Evolutionary conservation across 75 land plant genomes (phyloP).

Genomic region (Selaginella tamariscina): DNA sequence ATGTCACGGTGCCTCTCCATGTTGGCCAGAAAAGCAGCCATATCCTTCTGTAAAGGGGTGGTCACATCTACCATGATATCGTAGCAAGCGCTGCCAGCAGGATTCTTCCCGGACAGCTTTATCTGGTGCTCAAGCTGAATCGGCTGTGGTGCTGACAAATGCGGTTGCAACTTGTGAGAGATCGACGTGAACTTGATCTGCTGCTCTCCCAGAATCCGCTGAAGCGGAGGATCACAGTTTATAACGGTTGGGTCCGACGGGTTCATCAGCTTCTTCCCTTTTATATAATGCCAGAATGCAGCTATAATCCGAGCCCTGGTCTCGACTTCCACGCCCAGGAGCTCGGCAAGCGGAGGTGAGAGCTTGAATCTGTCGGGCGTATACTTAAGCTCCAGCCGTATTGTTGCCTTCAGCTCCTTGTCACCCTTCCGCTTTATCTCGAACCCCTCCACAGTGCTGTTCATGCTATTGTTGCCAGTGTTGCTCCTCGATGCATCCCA

Average conservation of each 20-base stretch:
- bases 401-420: slow-evolving; percentile 59
- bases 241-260: slow-evolving; percentile 74
- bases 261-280: slow-evolving; percentile 73
- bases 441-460: slow-evolving; percentile 57
- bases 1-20: slow-evolving; percentile 85
- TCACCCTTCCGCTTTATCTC: slow-evolving; percentile 91
- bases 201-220: slow-evolving; percentile 69
- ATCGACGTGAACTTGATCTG: slow-evolving; percentile 62
- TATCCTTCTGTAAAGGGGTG: slow-evolving; percentile 85
- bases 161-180: slow-evolving; percentile 65
- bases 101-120: slow-evolving; percentile 67
- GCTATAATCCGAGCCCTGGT: slow-evolving; percentile 79
- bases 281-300: slow-evolving; percentile 95
- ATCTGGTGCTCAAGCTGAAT: slow-evolving; percentile 75
- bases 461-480: slow-evolving; percentile 17
- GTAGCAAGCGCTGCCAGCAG: slow-evolving; percentile 72
- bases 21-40: slow-evolving; percentile 61
- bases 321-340: slow-evolving; percentile 90
- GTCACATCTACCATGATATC: slow-evolving; percentile 92
- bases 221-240: slow-evolving; percentile 69
- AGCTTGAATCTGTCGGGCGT: slow-evolving; percentile 85
- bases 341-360: slow-evolving; percentile 60
- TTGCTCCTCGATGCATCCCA: slow-evolving; percentile 82
- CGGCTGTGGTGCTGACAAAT: slow-evolving; percentile 77
- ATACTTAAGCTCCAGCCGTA: slow-evolving; percentile 88